Base-by-base conservation (phyloP, 495 filamentous ascomycete species). In the Sordaria brevicollis region DNA sequence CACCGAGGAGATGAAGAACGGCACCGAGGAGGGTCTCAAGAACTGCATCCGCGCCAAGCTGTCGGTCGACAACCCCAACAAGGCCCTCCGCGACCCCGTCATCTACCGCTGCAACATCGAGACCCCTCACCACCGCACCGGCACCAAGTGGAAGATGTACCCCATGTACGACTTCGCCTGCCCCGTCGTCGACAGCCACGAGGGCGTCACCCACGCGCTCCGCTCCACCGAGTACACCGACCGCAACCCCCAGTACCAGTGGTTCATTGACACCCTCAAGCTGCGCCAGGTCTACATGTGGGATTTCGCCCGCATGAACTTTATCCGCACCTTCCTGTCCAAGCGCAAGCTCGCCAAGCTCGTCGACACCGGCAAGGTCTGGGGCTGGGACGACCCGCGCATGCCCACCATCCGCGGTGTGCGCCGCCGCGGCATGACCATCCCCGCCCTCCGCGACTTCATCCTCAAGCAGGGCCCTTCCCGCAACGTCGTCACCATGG, bases 281-380 rank as follows among this genome's bases (percentile, higher is more conserved):
- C 87, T 99, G 25, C 92, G 95, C 66, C 83, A 88, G 71, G 95
- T 98, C 13, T 88, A 97, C 79, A 91, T 98, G 81, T 98, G 95
- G 95, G 94, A 97, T 79, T 99, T 98, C 81, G 88, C 94, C 41
- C 90, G 95, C 74, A 92, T 98, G 86, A 97, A 97, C 86, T 97
- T 98, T 76, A 88, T 97, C 77, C 87, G 89, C 33, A 97, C 93
- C 1, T 85, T 97, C 70, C 86, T 97, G 2, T 95, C 92, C 21
- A 99, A 98, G 85, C 90, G 95, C 54, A 98, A 99, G 83, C 87
- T 99, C 29, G 93, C 94, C 35, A 96, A 94, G 84, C 86, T 97
- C 41, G 95, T 99, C 43, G 91, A 97, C 65, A 81, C 86, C 67
- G 93, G 93, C 43, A 83, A 86, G 67, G 95, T 98, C 15, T 92